These are phyloP conservation scores for Triangularia verruculosa DNA, from an alignment of 2,329 filamentous ascomycete species.

Conservation along the genomic window DNA sequence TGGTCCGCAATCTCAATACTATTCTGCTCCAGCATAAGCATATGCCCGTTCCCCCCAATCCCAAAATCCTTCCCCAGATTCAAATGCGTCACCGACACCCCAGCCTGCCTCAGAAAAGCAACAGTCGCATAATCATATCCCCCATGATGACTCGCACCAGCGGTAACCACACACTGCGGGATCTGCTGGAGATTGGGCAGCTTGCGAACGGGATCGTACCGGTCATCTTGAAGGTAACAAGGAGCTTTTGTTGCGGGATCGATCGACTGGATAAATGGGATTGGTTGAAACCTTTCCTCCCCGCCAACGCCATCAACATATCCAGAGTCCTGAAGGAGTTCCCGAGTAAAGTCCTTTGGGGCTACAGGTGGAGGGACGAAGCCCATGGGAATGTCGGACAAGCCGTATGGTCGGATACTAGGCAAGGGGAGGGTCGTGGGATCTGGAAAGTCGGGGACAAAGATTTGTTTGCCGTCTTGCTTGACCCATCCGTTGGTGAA, in stretches of 20 bases:
- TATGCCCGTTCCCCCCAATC: conserved; percentile 55
- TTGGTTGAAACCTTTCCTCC: conserved; percentile 2
- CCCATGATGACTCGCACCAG: conserved; percentile 52
- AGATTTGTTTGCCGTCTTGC: background rate
- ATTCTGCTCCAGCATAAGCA: conserved; percentile 54
- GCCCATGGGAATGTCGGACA: conserved; percentile 34
- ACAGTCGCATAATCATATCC: conserved; percentile 55
- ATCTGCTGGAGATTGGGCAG: conserved; percentile 48
- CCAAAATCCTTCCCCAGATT: conserved; percentile 47
- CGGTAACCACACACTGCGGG: conserved; percentile 48
- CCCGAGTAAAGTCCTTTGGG: background rate
- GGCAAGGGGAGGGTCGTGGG: background rate
- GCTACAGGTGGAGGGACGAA: conserved; percentile 36
- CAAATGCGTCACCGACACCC: conserved; percentile 43
- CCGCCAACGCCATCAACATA: background rate
- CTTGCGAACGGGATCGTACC: conserved; percentile 31
- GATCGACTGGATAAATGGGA: background rate
- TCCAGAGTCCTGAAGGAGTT: background rate
- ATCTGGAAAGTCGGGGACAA: background rate
- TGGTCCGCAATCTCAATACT: conserved; percentile 41
- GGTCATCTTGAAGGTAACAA: background rate
- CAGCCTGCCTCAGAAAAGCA: conserved; percentile 50
- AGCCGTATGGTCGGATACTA: conserved; percentile 15
- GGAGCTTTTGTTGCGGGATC: background rate
- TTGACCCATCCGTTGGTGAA: conserved; percentile 31